These are phyloP conservation scores for Neurospora crassa DNA, from an alignment of 2,329 filamentous ascomycete species.

Conservation along the genomic window DNA sequence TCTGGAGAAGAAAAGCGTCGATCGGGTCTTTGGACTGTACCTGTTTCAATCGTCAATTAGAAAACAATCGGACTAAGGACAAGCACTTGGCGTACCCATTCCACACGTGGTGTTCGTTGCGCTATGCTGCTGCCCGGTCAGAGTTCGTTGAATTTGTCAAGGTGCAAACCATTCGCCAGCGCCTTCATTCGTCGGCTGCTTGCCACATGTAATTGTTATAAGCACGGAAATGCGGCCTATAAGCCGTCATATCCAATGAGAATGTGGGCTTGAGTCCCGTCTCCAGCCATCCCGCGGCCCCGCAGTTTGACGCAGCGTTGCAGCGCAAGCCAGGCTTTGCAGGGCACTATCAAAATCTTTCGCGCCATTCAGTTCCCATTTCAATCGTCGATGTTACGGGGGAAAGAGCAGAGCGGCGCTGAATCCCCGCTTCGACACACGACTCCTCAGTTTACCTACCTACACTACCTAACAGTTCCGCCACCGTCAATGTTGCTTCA, in stretches of 20 bases:
- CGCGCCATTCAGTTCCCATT: not conserved
- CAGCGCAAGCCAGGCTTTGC: not conserved
- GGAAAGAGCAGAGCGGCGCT: not conserved
- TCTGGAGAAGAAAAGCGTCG: too few species aligned
- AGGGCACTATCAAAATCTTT: not conserved
- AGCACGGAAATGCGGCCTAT: not conserved
- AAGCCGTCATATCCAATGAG: not conserved
- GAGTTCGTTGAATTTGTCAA: not conserved
- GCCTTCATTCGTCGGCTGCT: not conserved
- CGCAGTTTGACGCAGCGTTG: not conserved
- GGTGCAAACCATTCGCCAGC: not conserved
- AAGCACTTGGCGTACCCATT: not conserved
- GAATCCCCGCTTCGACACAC: not conserved
- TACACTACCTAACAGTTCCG: not conserved
- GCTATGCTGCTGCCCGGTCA: not conserved
- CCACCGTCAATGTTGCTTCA: not conserved
- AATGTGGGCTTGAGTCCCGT: not conserved
- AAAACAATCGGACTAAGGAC: not conserved
- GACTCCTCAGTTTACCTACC: not conserved
- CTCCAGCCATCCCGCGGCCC: not conserved
- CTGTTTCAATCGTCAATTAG: not conserved
- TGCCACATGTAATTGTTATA: not conserved
- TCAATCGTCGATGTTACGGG: not conserved
- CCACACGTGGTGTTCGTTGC: not conserved
- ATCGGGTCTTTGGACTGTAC: not conserved